Conservation (phyloP, 1,139 yeast species). For the Hyphopichia pseudoburtonii region DNA sequence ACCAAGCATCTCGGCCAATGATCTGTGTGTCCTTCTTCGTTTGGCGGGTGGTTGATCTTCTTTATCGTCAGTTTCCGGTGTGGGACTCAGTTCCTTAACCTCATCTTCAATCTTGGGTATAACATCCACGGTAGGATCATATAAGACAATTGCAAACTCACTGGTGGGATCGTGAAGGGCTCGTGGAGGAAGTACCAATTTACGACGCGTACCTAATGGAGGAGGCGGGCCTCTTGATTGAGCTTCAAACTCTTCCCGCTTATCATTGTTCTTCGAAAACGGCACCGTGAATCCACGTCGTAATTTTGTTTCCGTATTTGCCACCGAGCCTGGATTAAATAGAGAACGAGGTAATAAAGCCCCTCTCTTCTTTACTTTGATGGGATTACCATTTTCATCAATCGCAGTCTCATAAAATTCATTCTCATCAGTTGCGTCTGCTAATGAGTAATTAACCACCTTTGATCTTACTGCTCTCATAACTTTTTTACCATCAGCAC, state of each 20-base stretch:
- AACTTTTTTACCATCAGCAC: conserved; percentile 18
- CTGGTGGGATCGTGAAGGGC: conserved; percentile 92
- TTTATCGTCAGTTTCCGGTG: conserved; percentile 18
- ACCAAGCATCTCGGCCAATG: conserved; percentile 82
- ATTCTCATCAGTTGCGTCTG: conserved; percentile 16
- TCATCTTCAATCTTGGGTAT: conserved; percentile 50
- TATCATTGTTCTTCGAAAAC: conserved; percentile 34
- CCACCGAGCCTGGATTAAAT: conserved; percentile 26
- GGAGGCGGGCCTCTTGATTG: conserved; percentile 57
- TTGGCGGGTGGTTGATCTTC: conserved; percentile 24
- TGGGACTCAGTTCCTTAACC: conserved; percentile 23
- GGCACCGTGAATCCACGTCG: conserved; percentile 53
- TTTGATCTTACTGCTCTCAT: conserved; percentile 28
- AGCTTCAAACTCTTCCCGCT: conserved; percentile 16
- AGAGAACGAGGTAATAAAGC: conserved; percentile 51
- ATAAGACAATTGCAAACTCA: conserved; percentile 90
- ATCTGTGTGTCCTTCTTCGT: conserved; percentile 51
- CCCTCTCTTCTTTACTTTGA: conserved; percentile 38
- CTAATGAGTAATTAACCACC: conserved; percentile 29
- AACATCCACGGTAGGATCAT: conserved; percentile 88
- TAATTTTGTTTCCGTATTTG: conserved; percentile 33
- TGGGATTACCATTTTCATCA: conserved; percentile 27
- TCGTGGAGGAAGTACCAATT: conserved; percentile 71
- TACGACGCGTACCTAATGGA: conserved; percentile 75
- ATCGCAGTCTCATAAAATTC: conserved; percentile 14